Percentiles rank a stretch among this genome's conserved stretches.
phyloP scores from a whole-genome alignment of 2,329 filamentous ascomycete genomes.

The Lachnellula subtilissima region DNA sequence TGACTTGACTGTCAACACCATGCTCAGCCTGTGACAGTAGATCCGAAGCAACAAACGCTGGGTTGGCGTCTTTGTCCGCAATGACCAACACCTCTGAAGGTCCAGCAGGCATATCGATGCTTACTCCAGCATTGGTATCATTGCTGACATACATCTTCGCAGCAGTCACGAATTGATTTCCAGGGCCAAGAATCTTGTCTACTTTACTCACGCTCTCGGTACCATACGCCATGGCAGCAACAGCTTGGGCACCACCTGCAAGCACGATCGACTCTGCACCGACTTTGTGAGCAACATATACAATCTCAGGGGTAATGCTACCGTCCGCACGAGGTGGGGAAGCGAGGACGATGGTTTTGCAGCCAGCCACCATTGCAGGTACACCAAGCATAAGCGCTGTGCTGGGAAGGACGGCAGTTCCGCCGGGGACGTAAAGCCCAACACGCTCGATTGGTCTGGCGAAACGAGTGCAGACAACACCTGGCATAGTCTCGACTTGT shows the following conservation, averaged over 20 bases:
- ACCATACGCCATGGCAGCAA: slow-evolving; percentile 95
- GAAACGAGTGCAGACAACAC: slow-evolving; percentile 91
- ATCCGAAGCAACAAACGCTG: slow-evolving; percentile 92
- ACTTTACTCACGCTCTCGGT: slow-evolving; percentile 93
- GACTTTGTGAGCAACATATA: slow-evolving; percentile 95
- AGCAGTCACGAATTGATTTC: slow-evolving; percentile 97
- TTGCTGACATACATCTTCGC: slow-evolving; percentile 98
- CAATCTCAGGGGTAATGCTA: slow-evolving; percentile 90
- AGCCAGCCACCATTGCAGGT: slow-evolving; percentile 94
- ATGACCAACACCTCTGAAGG: slow-evolving; percentile 96
- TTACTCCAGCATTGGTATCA: slow-evolving; percentile 89
- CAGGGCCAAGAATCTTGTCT: slow-evolving; percentile 96
- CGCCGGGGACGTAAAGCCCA: slow-evolving; percentile 93
- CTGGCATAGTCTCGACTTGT: slow-evolving; percentile 93
- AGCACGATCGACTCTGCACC: slow-evolving; percentile 94
- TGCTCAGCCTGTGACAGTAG: slow-evolving; percentile 95
- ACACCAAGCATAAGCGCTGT: slow-evolving; percentile 98
- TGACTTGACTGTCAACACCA: slow-evolving; percentile 91
- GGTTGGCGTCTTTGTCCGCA: slow-evolving; percentile 81
- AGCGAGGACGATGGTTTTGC: slow-evolving; percentile 88
- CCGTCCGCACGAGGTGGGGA: slow-evolving; percentile 87
- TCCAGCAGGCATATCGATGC: slow-evolving; percentile 97
- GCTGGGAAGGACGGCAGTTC: slow-evolving; percentile 93
- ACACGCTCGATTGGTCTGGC: slow-evolving; percentile 88
- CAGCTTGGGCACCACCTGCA: slow-evolving; percentile 89